Base-by-base conservation (phyloP, 2,329 filamentous ascomycete genomes). In the Aspergillus viridinutans region DNA sequence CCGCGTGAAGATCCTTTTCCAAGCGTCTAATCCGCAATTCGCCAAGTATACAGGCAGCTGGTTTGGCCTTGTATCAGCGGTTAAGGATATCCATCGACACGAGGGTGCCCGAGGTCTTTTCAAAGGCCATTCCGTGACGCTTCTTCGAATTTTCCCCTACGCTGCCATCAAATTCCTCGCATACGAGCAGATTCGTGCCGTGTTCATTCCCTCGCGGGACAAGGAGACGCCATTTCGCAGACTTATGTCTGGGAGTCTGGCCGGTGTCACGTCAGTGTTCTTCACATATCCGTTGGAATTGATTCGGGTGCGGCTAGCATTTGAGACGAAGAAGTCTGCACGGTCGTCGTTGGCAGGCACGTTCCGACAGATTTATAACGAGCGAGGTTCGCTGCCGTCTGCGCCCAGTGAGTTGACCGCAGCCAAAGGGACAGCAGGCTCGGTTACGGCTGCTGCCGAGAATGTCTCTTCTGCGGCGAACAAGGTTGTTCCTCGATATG, bases 1-100 rank as follows among this genome's bases (percentile, higher is more conserved):
- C 76, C 88, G 94, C 64, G 94, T 99, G 69, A 99, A 99, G 78
- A 99, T 99, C 70, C 88, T 99, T 56, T 97, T 99, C 78, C 94
- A 99, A 74, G 89, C 94, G 53, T 91, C 89, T 69, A 97, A 94
- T 69, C 94, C 94, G 3, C 88, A 94, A 65, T 99, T 96, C 72
- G 84, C 89, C 54, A 96, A 96, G 76, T 99, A 97, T 72, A 86
- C 90, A 1, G 90, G 92, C 43, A 92, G 89, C 45, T 97, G 92
- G 89, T 83, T 85, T 55, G 94, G 94, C 50, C 86, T 96, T 21
- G 83, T 85, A n/a, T 82, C 83, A 20, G 92, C 94, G 26, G 89
- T 97, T 74, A 83, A 84, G 64, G 89, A 92, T 67, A 97, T 99
- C 61, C 90, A 94, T 67, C 77, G 74, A 25, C 80, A 85, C 49